Percentiles rank a stretch among this genome's conserved stretches.
These are phyloP conservation scores for Stagonosporopsis rhizophila DNA, from an alignment of 2,329 filamentous ascomycete species.

Conservation along the genomic window DNA sequence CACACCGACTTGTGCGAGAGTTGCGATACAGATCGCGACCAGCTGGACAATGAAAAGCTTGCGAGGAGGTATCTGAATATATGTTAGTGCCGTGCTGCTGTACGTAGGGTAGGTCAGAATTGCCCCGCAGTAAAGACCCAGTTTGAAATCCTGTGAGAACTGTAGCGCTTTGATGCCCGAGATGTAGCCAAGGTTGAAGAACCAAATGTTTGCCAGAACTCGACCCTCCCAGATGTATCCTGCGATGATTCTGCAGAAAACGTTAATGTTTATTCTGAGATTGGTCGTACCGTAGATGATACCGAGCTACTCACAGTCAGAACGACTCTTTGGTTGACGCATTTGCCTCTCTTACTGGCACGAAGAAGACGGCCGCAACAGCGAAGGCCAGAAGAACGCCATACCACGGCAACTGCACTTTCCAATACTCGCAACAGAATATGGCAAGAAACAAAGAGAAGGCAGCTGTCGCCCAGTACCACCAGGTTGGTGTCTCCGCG, in stretches of 20 bases:
- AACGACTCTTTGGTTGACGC: background rate
- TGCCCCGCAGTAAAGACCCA: background rate
- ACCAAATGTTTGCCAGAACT: constrained; percentile 4
- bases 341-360: background rate
- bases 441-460: too few relatives aligned
- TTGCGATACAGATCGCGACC: background rate
- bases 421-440: constrained; percentile 1
- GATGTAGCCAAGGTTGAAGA: constrained; percentile 6
- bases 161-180: background rate
- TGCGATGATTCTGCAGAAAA: constrained; percentile 1
- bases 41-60: background rate
- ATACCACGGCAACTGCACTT: constrained; percentile 1
- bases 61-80: background rate
- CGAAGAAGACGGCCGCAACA: background rate
- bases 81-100: background rate
- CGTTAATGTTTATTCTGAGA: background rate
- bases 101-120: background rate
- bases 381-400: background rate
- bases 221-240: constrained; percentile 1
- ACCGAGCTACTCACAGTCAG: background rate
- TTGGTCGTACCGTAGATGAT: constrained; percentile 3
- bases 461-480: too few relatives aligned
- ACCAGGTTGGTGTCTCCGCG: too few relatives aligned
- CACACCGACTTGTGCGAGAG: constrained; percentile 3
- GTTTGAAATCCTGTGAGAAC: background rate